Evolutionary conservation across 2,329 filamentous ascomycete species (phyloP), one percentile per base, ranked within the genome.

Genomic region (Chalaropsis ovoidea): DNA sequence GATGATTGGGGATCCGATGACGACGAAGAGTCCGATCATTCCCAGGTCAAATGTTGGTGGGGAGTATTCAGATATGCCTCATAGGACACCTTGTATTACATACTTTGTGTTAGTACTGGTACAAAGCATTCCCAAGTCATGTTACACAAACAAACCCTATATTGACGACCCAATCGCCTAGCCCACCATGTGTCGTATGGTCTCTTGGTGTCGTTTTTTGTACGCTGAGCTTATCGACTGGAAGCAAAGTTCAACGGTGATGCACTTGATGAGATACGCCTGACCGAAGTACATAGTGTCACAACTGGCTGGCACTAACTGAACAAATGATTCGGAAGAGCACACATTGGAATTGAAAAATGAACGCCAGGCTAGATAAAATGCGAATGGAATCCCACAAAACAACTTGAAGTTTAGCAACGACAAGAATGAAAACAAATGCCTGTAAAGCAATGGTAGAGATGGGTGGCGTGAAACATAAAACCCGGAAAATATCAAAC

Each of bases 1-100:
- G 89, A 93, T 72, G 89, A 93, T 73, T 93, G 89, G 89, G 81
- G 79, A 1, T 77, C 77, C 39, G 78, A 79, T 31, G 80, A 79
- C 1, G 79, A 68, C 15, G 65, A 62, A n/a, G 67, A 66, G 66
- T 70, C 49, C 10, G 22, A 24, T 10, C 2, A 15, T 39, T 74
- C 73, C 2, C 70, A 72, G 13, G 82, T 89, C 39, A 80, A 78
- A 58, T 90, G 87, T 70, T 89, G 87, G 87, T 84, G 86, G 81
- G 85, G 83, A 6, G 76, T 88, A 1, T 89, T 82, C 70, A 76
- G 71, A 42, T 43, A 19, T 13, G 47, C 47, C 47, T 27, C 3
- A 35, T 7, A 35, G 7, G 31, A 35, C 3, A 35, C 31, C 3
- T 35, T 3, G 31, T 35, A 39, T 39, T 39, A 39, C 35, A 39